A percentile compares a stretch with the other conserved stretches of the same genome.
Conservation (phyloP, 1,284 basidiomycete genomes). For the Pseudozyma hubeiensis region DNA sequence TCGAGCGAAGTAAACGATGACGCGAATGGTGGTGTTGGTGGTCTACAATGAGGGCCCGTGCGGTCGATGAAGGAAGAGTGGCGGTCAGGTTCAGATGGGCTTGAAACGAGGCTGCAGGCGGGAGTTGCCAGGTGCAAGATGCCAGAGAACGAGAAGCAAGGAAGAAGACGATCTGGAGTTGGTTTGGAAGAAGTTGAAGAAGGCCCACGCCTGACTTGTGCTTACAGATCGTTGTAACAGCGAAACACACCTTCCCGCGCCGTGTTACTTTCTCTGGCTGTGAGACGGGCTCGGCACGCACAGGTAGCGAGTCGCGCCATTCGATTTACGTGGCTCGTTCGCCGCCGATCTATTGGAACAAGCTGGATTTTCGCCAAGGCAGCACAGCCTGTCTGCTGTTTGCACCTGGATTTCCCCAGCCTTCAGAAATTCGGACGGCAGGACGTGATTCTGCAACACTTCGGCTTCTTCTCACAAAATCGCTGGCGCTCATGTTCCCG, state of each 20-base stretch:
- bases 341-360: not conserved
- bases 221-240: not conserved
- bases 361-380: not conserved
- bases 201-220: not conserved
- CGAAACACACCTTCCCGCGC: not conserved
- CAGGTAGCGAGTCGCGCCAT: not conserved
- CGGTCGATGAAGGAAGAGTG: not conserved
- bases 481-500: too few relatives aligned
- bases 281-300: not conserved
- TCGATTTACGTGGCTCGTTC: constrained; percentile 14
- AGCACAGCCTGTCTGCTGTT: too few relatives aligned
- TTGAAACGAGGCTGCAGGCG: not conserved
- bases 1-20: not conserved
- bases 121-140: not conserved
- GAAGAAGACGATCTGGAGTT: not conserved
- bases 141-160: not conserved
- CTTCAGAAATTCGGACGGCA: too few relatives aligned
- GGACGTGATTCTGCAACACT: too few relatives aligned
- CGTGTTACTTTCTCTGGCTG: constrained; percentile 20
- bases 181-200: constrained; percentile 8
- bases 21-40: not conserved
- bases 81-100: not conserved
- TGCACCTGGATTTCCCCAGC: too few relatives aligned
- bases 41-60: not conserved
- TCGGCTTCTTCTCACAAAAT: too few relatives aligned